phyloP scores from a whole-genome alignment of 179 eudicot species.

The Silene vulgaris region DNA sequence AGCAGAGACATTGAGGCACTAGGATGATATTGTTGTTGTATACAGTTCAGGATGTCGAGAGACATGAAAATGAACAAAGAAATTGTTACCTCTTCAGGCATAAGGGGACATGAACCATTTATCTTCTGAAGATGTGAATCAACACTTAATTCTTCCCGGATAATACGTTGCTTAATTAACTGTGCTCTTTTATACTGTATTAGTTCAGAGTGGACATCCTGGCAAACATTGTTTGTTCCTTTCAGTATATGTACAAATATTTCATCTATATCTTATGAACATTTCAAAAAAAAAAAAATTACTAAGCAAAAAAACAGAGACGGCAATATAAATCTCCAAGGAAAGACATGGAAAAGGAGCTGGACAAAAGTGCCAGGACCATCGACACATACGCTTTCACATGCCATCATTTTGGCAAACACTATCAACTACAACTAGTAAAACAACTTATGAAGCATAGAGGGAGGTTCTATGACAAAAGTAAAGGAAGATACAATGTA shows the following conservation, averaged over 20 bases:
- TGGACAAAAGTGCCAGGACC: background rate
- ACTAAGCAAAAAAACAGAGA: background rate
- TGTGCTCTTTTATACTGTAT: slow-evolving; percentile 77
- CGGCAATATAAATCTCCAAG: background rate
- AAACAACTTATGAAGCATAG: too few species aligned
- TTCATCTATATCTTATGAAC: background rate
- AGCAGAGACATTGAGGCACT: background rate
- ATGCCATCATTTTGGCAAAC: background rate
- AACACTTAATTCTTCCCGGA: slow-evolving; percentile 56
- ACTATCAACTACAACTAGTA: background rate
- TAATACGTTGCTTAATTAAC: slow-evolving; percentile 72
- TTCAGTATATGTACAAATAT: background rate
- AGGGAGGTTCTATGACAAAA: too few species aligned
- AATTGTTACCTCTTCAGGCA: slow-evolving; percentile 87
- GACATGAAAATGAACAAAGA: slow-evolving; percentile 8
- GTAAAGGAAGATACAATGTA: too few species aligned
- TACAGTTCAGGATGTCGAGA: slow-evolving; percentile 5
- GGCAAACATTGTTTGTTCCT: background rate
- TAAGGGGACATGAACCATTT: slow-evolving; percentile 86
- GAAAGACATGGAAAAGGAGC: background rate
- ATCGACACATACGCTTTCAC: background rate
- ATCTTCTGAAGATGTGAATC: slow-evolving; percentile 61
- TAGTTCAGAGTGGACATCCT: slow-evolving; percentile 93
- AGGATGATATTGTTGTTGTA: background rate
- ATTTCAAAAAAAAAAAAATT: background rate